Percentiles rank a stretch among this genome's conserved stretches.
These are phyloP conservation scores for Rhodocollybia butyracea DNA, from an alignment of 768 basidiomycete genomes.

Conservation along the genomic window DNA sequence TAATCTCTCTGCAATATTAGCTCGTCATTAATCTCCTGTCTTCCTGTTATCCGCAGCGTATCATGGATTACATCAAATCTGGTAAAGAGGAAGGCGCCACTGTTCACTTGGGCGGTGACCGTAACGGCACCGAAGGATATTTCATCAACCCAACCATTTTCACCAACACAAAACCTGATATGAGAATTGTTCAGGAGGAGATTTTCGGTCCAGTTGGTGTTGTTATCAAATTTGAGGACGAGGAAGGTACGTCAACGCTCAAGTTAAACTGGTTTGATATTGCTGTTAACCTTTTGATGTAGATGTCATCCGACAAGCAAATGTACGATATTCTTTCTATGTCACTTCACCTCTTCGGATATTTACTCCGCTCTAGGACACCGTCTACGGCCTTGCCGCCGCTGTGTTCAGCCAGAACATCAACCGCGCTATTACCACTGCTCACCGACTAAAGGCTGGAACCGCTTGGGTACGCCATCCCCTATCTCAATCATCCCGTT, in stretches of 20 bases:
- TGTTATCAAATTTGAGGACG: conserved; percentile 71
- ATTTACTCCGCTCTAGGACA: conserved; percentile 48
- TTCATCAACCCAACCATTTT: conserved; percentile 79
- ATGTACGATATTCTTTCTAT: background rate
- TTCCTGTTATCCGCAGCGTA: conserved; percentile 40
- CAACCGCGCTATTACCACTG: conserved; percentile 58
- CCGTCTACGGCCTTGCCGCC: conserved; percentile 73
- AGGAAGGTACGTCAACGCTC: conserved; percentile 28
- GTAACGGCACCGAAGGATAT: conserved; percentile 51
- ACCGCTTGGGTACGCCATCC: conserved; percentile 47
- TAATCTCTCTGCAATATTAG: background rate
- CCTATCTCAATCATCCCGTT: background rate
- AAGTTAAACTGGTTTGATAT: background rate
- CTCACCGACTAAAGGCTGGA: conserved; percentile 66
- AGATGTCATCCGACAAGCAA: conserved; percentile 5
- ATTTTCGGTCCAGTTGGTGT: conserved; percentile 83
- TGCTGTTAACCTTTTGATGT: background rate
- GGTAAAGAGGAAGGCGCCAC: conserved; percentile 73
- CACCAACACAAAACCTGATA: conserved; percentile 59
- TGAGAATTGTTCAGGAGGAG: conserved; percentile 75
- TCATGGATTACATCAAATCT: conserved; percentile 75
- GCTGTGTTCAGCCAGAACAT: conserved; percentile 73
- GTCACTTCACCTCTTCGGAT: background rate
- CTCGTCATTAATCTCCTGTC: background rate
- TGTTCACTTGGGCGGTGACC: conserved; percentile 57